Percentiles rank a stretch among this genome's conserved stretches.
These are phyloP conservation scores for Amanita fuliginea DNA, from an alignment of 768 basidiomycete species.

Conservation along the genomic window DNA sequence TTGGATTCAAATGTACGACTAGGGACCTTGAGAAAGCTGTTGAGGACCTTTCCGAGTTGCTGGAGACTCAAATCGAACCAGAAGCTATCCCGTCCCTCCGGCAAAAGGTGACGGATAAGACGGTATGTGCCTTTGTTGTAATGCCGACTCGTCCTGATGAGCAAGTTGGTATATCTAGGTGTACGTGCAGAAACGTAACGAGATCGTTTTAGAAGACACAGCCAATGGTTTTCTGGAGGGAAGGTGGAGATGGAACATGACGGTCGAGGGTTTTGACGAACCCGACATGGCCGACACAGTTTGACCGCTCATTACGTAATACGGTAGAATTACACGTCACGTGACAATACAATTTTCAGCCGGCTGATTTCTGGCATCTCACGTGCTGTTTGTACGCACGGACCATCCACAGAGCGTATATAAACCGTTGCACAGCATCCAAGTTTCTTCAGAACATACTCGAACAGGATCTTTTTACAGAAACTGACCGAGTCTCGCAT, in stretches of 20 bases:
- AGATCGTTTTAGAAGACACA: constrained; percentile 92
- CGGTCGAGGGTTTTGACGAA: constrained; percentile 61
- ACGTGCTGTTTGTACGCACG: constrained; percentile 5
- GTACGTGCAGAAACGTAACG: constrained; percentile 95
- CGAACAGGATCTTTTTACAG: constrained; percentile 72
- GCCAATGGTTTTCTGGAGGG: constrained; percentile 82
- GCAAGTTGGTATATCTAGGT: constrained; percentile 29
- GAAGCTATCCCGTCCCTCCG: constrained; percentile 73
- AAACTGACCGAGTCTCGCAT: constrained; percentile 75
- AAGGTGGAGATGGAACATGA: constrained; percentile 72
- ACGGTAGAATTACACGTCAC: too few relatives aligned
- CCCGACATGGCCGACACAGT: constrained; percentile 19
- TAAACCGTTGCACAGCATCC: constrained; percentile 12
- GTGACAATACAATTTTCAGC: too few relatives aligned
- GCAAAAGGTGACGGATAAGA: constrained; percentile 94
- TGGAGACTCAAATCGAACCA: constrained; percentile 86
- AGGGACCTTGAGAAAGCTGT: constrained; percentile 93
- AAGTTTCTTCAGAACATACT: constrained; percentile 55
- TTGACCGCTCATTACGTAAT: background rate
- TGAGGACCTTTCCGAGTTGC: constrained; percentile 85
- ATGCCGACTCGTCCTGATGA: too few relatives aligned
- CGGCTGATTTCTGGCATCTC: background rate
- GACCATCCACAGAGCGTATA: constrained; percentile 14
- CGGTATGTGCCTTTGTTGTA: constrained; percentile 34
- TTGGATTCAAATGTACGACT: background rate